These are phyloP conservation scores for Aureobasidium leucospermi DNA, from an alignment of 2,329 filamentous ascomycete genomes.

Conservation along the genomic window DNA sequence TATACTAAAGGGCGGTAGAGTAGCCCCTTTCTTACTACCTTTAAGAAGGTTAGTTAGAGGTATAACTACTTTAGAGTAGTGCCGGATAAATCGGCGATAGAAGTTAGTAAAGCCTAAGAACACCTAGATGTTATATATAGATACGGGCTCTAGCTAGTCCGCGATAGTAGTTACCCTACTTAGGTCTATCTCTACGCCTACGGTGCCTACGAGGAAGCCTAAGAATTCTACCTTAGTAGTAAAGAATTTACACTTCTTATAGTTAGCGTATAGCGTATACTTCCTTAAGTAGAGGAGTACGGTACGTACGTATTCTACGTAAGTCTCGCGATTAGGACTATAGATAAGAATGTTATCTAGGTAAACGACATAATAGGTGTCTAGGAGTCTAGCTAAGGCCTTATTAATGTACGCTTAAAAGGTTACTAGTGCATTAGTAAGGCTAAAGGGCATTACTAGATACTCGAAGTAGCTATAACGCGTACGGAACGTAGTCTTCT, in stretches of 20 bases:
- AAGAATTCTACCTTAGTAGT: conserved; percentile 16
- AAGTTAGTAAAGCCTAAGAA: conserved; percentile 16
- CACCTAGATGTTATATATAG: conserved; percentile 3
- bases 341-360: too few species aligned
- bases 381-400: too few species aligned
- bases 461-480: too few species aligned
- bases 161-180: background rate
- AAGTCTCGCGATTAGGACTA: too few species aligned
- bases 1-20: background rate
- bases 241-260: conserved; percentile 17
- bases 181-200: conserved; percentile 2
- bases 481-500: too few species aligned
- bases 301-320: too few species aligned
- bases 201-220: conserved; percentile 14
- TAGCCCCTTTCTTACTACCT: background rate
- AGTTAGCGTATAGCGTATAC: conserved; percentile 11
- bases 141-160: background rate
- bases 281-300: too few species aligned
- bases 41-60: conserved; percentile 10
- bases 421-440: too few species aligned
- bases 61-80: too few species aligned
- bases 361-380: too few species aligned
- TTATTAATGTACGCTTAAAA: too few species aligned
- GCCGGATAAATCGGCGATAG: conserved; percentile 7
- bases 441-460: too few species aligned